Evolutionary conservation across 2,329 filamentous ascomycete genomes (phyloP).

Genomic region (Penicillium sp.): DNA sequence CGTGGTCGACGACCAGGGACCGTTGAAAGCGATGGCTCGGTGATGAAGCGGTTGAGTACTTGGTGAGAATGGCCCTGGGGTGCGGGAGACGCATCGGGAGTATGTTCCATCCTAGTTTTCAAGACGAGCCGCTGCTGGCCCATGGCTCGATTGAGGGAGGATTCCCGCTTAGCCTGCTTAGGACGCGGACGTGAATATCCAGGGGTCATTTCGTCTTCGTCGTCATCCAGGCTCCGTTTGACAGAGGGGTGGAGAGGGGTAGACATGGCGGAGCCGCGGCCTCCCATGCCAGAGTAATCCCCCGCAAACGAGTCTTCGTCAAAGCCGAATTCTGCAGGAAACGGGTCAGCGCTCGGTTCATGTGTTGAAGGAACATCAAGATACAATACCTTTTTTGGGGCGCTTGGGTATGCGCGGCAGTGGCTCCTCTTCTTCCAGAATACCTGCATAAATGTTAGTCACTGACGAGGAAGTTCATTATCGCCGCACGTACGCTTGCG

Average conservation of each 20-base stretch:
- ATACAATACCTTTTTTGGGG: constrained; percentile 41
- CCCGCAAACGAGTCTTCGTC: constrained; percentile 38
- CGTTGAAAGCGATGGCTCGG: constrained; percentile 33
- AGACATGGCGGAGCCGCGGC: constrained; percentile 34
- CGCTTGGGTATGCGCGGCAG: constrained; percentile 47
- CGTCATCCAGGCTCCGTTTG: constrained; percentile 39
- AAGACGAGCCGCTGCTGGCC: constrained; percentile 45
- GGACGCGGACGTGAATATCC: constrained; percentile 40
- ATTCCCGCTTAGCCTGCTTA: constrained; percentile 43
- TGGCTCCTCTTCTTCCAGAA: constrained; percentile 51
- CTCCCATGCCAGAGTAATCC: constrained; percentile 32
- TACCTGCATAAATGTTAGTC: constrained; percentile 33
- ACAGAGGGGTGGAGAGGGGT: constrained; percentile 41
- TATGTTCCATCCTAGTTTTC: constrained; percentile 48
- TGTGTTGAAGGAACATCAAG: neutral
- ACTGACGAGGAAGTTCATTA: neutral
- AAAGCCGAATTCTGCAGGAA: constrained; percentile 26
- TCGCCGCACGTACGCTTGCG: constrained; percentile 42
- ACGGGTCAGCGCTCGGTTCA: constrained; percentile 1
- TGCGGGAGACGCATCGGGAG: constrained; percentile 45
- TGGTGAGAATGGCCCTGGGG: constrained; percentile 46
- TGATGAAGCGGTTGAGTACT: constrained; percentile 43
- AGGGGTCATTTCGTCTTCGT: constrained; percentile 44
- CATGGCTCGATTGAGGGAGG: constrained; percentile 37
- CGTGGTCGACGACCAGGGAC: constrained; percentile 44